Evolutionary conservation across 352 stramenopile species (phyloP).

Genomic region (Phytophthora megakarya): DNA sequence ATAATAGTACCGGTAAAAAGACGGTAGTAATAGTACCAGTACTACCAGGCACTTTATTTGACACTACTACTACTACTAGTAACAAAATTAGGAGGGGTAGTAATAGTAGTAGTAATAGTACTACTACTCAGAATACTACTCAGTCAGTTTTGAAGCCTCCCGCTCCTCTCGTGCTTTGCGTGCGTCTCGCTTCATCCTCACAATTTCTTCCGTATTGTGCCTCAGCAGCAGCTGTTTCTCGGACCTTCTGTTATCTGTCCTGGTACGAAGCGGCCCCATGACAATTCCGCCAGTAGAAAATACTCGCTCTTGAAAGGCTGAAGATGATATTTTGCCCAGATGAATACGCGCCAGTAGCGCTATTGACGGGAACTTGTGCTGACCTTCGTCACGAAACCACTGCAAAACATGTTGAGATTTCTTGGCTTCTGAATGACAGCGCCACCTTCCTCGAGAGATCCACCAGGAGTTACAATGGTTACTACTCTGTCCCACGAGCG

Average conservation of each 20-base stretch:
- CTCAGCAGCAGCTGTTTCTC: constrained; percentile 1
- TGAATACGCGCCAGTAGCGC: background rate
- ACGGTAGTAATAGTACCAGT: too few species aligned
- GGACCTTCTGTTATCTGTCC: background rate
- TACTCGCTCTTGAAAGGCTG: constrained; percentile 9
- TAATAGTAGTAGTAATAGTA: too few species aligned
- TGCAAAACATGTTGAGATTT: background rate
- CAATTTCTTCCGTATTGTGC: background rate
- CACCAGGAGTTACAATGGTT: background rate
- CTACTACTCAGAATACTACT: too few species aligned
- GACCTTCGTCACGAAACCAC: background rate
- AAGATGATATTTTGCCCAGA: constrained; percentile 8
- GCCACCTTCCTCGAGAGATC: background rate
- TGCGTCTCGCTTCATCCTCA: too few species aligned
- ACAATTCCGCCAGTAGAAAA: constrained; percentile 6
- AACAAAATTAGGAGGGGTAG: too few species aligned
- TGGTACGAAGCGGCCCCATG: background rate
- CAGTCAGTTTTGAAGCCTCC: too few species aligned
- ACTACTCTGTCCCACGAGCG: background rate
- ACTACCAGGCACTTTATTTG: too few species aligned
- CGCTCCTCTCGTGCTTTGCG: too few species aligned
- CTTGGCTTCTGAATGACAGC: background rate
- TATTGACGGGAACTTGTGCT: background rate
- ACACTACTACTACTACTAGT: too few species aligned
- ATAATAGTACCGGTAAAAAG: too few species aligned